These are phyloP conservation scores for Periconia sp. DNA, from an alignment of 2,329 filamentous ascomycete species.

Conservation along the genomic window DNA sequence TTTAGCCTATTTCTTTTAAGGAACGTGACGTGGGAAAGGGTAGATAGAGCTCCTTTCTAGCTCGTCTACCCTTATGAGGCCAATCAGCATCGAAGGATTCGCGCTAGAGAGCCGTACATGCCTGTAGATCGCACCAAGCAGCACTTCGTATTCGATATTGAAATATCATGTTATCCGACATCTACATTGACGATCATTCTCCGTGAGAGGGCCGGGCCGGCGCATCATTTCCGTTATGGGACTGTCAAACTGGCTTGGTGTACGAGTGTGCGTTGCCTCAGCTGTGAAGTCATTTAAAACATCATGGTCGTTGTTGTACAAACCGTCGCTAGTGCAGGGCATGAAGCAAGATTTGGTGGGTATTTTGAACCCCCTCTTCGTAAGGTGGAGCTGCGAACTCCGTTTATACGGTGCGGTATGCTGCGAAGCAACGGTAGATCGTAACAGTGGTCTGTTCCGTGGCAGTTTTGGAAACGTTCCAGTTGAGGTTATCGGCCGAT, in stretches of 20 bases:
- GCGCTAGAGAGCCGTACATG: not conserved
- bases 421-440: not conserved
- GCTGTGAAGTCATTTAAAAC: too few species aligned
- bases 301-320: too few species aligned
- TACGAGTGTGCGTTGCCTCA: too few species aligned
- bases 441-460: not conserved
- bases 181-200: not conserved
- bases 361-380: too few species aligned
- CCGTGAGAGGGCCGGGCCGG: not conserved
- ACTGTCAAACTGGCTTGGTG: too few species aligned
- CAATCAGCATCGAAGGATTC: not conserved
- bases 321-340: too few species aligned
- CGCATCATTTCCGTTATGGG: not conserved
- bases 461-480: not conserved
- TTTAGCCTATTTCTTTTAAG: too few species aligned
- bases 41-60: too few species aligned
- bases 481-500: not conserved
- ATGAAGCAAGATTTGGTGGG: too few species aligned
- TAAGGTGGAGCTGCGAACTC: too few species aligned
- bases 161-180: not conserved
- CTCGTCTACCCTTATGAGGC: not conserved
- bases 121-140: not conserved
- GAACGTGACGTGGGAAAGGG: too few species aligned
- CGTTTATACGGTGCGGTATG: not conserved
- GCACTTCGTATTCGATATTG: constrained; percentile 1